Evolutionary conservation across 345 rosid genomes (phyloP).

Genomic region (Populus pruinosa): DNA sequence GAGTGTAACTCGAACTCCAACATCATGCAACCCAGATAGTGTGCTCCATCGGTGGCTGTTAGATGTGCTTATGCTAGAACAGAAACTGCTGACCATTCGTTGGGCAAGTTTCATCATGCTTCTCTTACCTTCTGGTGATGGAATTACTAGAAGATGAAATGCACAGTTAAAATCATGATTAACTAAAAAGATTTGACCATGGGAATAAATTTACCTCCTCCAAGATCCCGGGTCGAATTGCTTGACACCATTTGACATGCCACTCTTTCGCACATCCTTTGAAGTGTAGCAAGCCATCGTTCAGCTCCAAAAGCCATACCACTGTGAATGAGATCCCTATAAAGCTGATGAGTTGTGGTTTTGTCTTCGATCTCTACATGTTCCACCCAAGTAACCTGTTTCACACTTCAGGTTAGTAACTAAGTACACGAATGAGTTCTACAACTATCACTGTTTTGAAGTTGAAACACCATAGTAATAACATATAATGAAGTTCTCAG

Average conservation of each 20-base stretch:
- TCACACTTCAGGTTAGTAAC: slow-evolving; percentile 6
- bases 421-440: background rate
- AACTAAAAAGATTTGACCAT: background rate
- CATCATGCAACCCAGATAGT: slow-evolving; percentile 59
- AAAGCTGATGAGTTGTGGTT: slow-evolving; percentile 49
- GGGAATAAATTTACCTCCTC: slow-evolving; percentile 56
- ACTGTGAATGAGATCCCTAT: slow-evolving; percentile 55
- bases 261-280: slow-evolving; percentile 80
- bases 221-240: slow-evolving; percentile 61
- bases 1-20: slow-evolving; percentile 74
- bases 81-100: slow-evolving; percentile 81
- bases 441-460: background rate
- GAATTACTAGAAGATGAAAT: slow-evolving; percentile 49
- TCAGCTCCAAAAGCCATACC: slow-evolving; percentile 91
- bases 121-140: slow-evolving; percentile 80
- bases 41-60: slow-evolving; percentile 64
- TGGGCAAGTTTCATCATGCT: slow-evolving; percentile 97
- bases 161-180: background rate
- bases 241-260: slow-evolving; percentile 72
- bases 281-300: slow-evolving; percentile 72
- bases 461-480: background rate
- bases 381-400: slow-evolving; percentile 92
- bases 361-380: slow-evolving; percentile 83
- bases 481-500: slow-evolving; percentile 1
- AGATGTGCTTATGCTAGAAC: slow-evolving; percentile 76